Base-by-base conservation (phyloP, 495 filamentous ascomycete genomes). In the Penicillium longicatenatum region DNA sequence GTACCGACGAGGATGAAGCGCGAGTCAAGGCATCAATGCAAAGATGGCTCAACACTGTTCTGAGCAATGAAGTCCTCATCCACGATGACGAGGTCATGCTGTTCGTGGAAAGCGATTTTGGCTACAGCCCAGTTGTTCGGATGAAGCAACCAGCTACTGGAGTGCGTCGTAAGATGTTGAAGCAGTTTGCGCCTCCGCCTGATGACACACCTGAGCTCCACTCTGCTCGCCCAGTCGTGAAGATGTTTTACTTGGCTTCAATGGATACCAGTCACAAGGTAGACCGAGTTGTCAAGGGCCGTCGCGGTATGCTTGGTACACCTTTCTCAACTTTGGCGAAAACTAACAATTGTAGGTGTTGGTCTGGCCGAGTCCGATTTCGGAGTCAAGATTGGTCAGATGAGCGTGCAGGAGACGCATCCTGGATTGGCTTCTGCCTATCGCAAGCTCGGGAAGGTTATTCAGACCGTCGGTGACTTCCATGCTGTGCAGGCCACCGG, bases 141-240 rank as follows among this genome's bases (percentile, higher is more conserved):
- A 89, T 91, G 80, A 97, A 96, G 77, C 95, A 99, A 73, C 95
- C 95, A 6, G 95, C 95, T 16, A 99, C 95, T 0, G 95, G 95
- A 39, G 91, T 98, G 54, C 85, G 93, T 42, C 85, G 95, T 62
- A 94, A 95, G 75, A 86, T 97, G 42, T 81, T 99, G 72, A 99
- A 99, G 79, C 95, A 99, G 73, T 99, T 99, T 69, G 95, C 95
- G 16, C 95, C 95, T 6, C 95, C 95, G 0, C 91, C 93, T 7
- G 95, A 99, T 72, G 95, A 99, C 65, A 98, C 95, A 0, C 95
- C 93, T 16, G 95, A 98, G 74, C 76, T 99, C 43, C 86, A 93
- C 55, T 86, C 91, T 58, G 91, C 93, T 17, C 82, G 95, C 37
- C 95, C 95, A 4, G 77, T 90, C 42, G 93, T 97, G 29, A 99